Conservation (phyloP, 2,329 filamentous ascomycete species). For the Colletotrichum filicis region DNA sequence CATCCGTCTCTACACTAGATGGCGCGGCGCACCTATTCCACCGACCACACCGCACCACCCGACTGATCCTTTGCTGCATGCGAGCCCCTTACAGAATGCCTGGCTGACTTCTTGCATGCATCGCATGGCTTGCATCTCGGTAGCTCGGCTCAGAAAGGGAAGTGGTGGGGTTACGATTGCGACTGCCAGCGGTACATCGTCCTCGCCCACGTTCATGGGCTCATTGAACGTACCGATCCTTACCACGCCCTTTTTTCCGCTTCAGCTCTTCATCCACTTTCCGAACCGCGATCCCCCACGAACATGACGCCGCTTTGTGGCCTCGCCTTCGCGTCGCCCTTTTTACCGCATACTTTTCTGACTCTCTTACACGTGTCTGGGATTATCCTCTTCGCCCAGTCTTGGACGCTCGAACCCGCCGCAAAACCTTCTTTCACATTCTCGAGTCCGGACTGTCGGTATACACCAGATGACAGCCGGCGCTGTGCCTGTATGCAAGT, state of each 20-base stretch:
- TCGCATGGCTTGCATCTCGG: constrained; percentile 23
- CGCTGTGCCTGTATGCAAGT: not conserved
- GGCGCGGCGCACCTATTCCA: not conserved
- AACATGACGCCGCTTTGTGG: constrained; percentile 10
- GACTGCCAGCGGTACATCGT: not conserved
- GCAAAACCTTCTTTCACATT: constrained; percentile 11
- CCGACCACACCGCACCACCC: not conserved
- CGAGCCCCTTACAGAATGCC: not conserved
- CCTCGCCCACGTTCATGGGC: not conserved
- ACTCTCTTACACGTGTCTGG: constrained; percentile 5
- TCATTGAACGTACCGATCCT: not conserved
- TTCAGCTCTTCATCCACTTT: constrained; percentile 12
- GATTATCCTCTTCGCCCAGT: constrained; percentile 5
- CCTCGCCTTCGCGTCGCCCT: not conserved
- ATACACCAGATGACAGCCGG: constrained; percentile 26
- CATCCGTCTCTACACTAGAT: too few relatives aligned
- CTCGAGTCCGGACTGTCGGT: constrained; percentile 18
- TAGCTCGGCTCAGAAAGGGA: constrained; percentile 3
- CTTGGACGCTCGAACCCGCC: constrained; percentile 15
- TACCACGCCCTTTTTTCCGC: not conserved
- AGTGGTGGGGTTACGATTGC: not conserved
- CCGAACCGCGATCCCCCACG: not conserved
- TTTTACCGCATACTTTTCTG: constrained; percentile 2
- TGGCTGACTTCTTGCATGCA: constrained; percentile 16
- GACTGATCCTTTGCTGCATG: not conserved